These are phyloP conservation scores for Xylariaceae sp. DNA, from an alignment of 2,329 filamentous ascomycete species.

Conservation along the genomic window DNA sequence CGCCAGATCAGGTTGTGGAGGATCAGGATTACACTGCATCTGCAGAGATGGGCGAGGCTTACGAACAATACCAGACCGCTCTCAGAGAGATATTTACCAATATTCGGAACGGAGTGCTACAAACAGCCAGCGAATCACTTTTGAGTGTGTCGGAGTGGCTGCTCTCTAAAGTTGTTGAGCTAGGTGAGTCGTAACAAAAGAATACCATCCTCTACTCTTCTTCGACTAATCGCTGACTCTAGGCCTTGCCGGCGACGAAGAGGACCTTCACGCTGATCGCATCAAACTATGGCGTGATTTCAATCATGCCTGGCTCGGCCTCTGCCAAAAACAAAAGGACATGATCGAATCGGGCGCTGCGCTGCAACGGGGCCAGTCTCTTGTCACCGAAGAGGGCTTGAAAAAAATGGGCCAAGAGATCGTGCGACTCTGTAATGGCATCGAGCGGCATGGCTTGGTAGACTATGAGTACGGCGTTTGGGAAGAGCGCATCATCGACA, in stretches of 20 bases:
- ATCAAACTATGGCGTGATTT: conserved; percentile 90
- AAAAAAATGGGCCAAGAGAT: conserved; percentile 80
- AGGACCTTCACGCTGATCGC: conserved; percentile 68
- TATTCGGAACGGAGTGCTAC: conserved; percentile 52
- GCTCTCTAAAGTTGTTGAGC: conserved; percentile 49
- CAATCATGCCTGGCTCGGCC: conserved; percentile 84
- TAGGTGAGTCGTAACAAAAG: conserved; percentile 45
- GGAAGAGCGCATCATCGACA: conserved; percentile 83
- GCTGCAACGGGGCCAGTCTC: conserved; percentile 52
- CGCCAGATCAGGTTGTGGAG: conserved; percentile 48
- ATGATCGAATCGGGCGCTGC: conserved; percentile 59
- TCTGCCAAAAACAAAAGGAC: conserved; percentile 81
- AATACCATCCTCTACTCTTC: conserved; percentile 4
- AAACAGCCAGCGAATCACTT: conserved; percentile 49
- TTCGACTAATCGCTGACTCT: conserved; percentile 26
- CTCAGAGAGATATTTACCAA: conserved; percentile 66
- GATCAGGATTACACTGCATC: conserved; percentile 51
- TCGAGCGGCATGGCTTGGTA: conserved; percentile 89
- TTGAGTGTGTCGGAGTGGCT: conserved; percentile 53
- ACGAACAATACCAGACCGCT: conserved; percentile 60
- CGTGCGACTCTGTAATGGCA: conserved; percentile 74
- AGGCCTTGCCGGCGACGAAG: conserved; percentile 84
- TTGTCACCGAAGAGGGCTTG: conserved; percentile 66
- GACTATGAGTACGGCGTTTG: conserved; percentile 97
- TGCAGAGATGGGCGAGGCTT: conserved; percentile 62